Evolutionary conservation across 768 basidiomycete genomes (phyloP).

Genomic region (Hemileccinum impolitum): DNA sequence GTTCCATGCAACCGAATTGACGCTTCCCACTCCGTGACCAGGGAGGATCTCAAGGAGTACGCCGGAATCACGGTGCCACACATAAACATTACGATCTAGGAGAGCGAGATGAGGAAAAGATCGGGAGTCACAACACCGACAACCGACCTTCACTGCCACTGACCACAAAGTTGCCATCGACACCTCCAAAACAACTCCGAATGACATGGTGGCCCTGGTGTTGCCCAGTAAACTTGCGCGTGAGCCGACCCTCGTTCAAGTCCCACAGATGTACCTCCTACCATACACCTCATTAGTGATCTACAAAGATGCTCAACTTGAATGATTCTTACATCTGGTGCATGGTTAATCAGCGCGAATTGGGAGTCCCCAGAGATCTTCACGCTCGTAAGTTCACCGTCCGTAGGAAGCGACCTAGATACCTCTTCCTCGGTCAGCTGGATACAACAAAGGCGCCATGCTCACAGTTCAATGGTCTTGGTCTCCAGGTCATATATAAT

Average conservation of each 20-base stretch:
- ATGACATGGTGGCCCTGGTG: constrained; percentile 82
- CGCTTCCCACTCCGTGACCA: constrained; percentile 86
- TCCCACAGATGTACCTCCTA: constrained; percentile 93
- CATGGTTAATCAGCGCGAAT: constrained; percentile 82
- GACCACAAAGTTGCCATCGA: constrained; percentile 82
- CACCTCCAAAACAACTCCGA: constrained; percentile 90
- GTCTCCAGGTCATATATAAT: constrained; percentile 74
- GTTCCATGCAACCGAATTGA: constrained; percentile 98
- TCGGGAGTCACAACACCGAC: not conserved
- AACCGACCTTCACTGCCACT: constrained; percentile 93
- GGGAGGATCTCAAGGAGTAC: constrained; percentile 79
- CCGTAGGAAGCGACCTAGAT: constrained; percentile 58
- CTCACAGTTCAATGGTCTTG: constrained; percentile 67
- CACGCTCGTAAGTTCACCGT: constrained; percentile 85
- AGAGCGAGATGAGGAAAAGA: constrained; percentile 10
- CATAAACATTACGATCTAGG: constrained; percentile 87
- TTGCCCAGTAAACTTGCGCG: constrained; percentile 84
- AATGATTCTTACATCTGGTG: constrained; percentile 67
- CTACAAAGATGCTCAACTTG: not conserved
- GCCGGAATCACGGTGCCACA: constrained; percentile 91
- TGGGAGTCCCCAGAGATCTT: constrained; percentile 83
- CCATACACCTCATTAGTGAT: constrained; percentile 11
- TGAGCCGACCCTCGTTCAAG: constrained; percentile 61
- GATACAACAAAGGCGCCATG: constrained; percentile 15
- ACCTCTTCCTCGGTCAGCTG: constrained; percentile 5